Evolutionary conservation across 441 rosid genomes (phyloP).

Genomic region (Croton setiger): DNA sequence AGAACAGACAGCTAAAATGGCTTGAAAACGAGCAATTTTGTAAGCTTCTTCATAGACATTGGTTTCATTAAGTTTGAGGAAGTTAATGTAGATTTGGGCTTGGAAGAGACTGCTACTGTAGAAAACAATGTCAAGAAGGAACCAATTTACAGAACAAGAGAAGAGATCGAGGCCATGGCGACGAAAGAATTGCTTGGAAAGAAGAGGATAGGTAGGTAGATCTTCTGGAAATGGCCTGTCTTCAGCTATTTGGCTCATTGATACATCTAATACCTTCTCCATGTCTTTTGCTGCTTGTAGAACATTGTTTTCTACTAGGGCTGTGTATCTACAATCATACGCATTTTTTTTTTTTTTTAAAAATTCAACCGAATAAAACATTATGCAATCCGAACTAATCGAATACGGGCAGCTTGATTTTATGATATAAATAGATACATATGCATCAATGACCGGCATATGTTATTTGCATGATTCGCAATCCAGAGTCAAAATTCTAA

Average conservation of each 20-base stretch:
- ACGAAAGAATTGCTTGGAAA: slow-evolving; percentile 48
- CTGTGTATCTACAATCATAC: slow-evolving; percentile 67
- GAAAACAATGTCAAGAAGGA: slow-evolving; percentile 58
- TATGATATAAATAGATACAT: too few relatives aligned
- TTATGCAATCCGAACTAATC: too few relatives aligned
- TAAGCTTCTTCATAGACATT: slow-evolving; percentile 38
- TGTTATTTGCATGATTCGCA: too few relatives aligned
- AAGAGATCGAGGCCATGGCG: slow-evolving; percentile 66
- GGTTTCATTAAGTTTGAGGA: neutral
- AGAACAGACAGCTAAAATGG: slow-evolving; percentile 44
- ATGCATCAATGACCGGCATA: too few relatives aligned
- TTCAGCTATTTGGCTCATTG: slow-evolving; percentile 41
- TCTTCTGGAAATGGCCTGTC: slow-evolving; percentile 22
- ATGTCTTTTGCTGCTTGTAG: slow-evolving; percentile 65
- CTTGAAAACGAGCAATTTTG: slow-evolving; percentile 38
- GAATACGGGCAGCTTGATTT: too few relatives aligned
- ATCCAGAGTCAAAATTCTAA: too few relatives aligned
- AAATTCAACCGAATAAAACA: too few relatives aligned
- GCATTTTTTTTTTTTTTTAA: too few relatives aligned
- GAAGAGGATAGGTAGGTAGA: slow-evolving; percentile 37
- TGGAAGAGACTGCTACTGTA: slow-evolving; percentile 58
- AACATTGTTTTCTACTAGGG: slow-evolving; percentile 58
- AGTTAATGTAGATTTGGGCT: slow-evolving; percentile 38
- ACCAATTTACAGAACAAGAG: slow-evolving; percentile 53
- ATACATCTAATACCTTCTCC: slow-evolving; percentile 44